Conservation (phyloP, 495 filamentous ascomycete genomes). For the Pyrenula aspistea region DNA sequence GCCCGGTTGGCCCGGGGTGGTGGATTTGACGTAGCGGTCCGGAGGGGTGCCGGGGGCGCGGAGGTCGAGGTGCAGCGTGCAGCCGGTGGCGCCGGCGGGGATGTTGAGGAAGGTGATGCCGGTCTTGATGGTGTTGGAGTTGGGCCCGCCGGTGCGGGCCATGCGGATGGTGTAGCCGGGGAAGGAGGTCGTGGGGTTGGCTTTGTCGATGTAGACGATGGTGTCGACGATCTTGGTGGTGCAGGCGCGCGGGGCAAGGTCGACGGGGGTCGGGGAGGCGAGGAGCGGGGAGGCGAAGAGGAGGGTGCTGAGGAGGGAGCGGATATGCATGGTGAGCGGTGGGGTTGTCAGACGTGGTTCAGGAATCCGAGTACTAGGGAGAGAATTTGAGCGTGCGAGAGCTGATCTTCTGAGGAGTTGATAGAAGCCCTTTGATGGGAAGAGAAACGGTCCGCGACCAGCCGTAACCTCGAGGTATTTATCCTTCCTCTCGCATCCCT, state of each 20-base stretch:
- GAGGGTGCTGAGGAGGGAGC: background rate
- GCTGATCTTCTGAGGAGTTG: background rate
- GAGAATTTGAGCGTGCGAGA: background rate
- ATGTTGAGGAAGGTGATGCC: constrained; percentile 45
- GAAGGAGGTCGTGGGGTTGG: background rate
- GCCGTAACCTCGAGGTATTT: background rate
- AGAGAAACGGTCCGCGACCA: background rate
- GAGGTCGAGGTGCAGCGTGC: constrained; percentile 47
- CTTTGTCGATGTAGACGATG: background rate
- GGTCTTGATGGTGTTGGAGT: constrained; percentile 34
- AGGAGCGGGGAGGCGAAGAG: background rate
- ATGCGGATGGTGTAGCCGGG: constrained; percentile 23
- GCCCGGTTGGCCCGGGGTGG: constrained; percentile 39
- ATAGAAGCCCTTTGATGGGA: background rate
- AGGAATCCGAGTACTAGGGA: background rate
- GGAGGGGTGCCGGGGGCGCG: constrained; percentile 28
- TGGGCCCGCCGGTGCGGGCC: constrained; percentile 35
- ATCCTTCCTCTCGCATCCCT: background rate
- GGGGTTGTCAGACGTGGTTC: background rate
- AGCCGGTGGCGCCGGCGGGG: constrained; percentile 24
- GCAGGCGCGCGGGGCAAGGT: background rate
- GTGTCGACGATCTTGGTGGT: background rate
- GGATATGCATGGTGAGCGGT: background rate
- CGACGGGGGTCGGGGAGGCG: too few species aligned
- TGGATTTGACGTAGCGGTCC: constrained; percentile 46